Conservation (phyloP, 2,329 filamentous ascomycete species). For the Penicillium sp. region DNA sequence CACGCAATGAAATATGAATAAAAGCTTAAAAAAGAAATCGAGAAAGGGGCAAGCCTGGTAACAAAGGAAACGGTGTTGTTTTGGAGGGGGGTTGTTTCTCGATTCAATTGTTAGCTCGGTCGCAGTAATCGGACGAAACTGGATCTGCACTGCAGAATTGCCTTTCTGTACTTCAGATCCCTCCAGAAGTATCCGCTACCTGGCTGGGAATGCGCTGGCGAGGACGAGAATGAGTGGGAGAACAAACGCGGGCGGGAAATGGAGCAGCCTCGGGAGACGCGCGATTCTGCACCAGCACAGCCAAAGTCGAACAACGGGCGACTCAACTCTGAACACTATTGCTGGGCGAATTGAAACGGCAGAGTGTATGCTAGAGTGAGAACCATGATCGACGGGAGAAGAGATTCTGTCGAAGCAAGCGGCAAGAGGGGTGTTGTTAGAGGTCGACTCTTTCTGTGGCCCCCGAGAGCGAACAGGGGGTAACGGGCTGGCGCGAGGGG, state of each 20-base stretch:
- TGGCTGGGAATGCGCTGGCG: slow-evolving; percentile 31
- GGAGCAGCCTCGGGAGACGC: slow-evolving; percentile 28
- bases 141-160: slow-evolving; percentile 39
- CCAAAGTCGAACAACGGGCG: slow-evolving; percentile 17
- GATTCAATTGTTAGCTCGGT: slow-evolving; percentile 15
- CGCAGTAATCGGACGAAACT: slow-evolving; percentile 25
- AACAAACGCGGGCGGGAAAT: slow-evolving; percentile 31
- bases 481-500: slow-evolving; percentile 24
- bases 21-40: slow-evolving; percentile 19
- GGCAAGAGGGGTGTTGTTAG: slow-evolving; percentile 27
- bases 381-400: slow-evolving; percentile 32
- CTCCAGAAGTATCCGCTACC: slow-evolving; percentile 30
- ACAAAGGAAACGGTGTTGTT: slow-evolving; percentile 25
- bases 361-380: slow-evolving; percentile 23
- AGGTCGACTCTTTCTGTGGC: slow-evolving; percentile 24
- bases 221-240: slow-evolving; percentile 20
- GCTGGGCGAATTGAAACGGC: slow-evolving; percentile 29
- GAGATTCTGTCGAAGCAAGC: slow-evolving; percentile 19
- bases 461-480: slow-evolving; percentile 34
- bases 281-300: slow-evolving; percentile 22
- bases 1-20: slow-evolving; percentile 19
- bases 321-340: slow-evolving; percentile 27
- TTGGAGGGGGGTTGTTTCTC: slow-evolving; percentile 19
- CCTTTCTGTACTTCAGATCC: slow-evolving; percentile 26
- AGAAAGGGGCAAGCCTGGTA: slow-evolving; percentile 18